Evolutionary conservation across 1,284 basidiomycete genomes (phyloP), one percentile per base, ranked within the genome.

Genomic region (Ganoderma sinense): DNA sequence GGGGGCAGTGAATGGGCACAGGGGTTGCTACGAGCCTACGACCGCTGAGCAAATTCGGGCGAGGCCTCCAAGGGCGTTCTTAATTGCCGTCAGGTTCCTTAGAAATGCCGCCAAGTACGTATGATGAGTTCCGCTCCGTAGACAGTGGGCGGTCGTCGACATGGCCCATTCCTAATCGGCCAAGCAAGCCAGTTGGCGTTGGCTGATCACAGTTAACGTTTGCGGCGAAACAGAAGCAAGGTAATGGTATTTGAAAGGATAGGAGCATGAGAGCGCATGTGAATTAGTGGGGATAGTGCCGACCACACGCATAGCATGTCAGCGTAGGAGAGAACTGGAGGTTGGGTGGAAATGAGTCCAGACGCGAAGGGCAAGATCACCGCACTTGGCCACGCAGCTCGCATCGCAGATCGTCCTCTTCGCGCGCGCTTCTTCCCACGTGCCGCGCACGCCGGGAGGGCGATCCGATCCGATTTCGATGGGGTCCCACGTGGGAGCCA

Each of bases 371-470:
- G 13, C 51, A 59, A 51, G 33, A 59, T 67, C 66, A 48, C 51
- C 61, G 66, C 61, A 67, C 53, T 67, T 63, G 51, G 41, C 53
- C 39, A 63, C n/a, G 6, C 31, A 55, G 6, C 53, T 55, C 53
- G 53, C 23, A 26, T 53, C 53, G 53, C 53, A 6, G 53, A 55
- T 55, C 53, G 0, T 55, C 10, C 11, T 13, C 29, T 20, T 33
- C 2, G 16, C 31, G 29, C 16, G 53, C 53, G 29, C 53, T 31
- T 16, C 8, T 18, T 18, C 4, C 64, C 71, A 69, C 71, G 71
- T 68, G 71, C 56, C 8, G 20, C 16, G 8, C 71, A 68, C 64
- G 68, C 68, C 61, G 66, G 62, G n/a, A 33, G 8, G 29, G 45
- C 45, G 56, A 29, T 39, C 23, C 23, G 60, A 62, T 51, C 23